Conservation (phyloP, 352 stramenopile species). For the Pythium vanterpoolii region DNA sequence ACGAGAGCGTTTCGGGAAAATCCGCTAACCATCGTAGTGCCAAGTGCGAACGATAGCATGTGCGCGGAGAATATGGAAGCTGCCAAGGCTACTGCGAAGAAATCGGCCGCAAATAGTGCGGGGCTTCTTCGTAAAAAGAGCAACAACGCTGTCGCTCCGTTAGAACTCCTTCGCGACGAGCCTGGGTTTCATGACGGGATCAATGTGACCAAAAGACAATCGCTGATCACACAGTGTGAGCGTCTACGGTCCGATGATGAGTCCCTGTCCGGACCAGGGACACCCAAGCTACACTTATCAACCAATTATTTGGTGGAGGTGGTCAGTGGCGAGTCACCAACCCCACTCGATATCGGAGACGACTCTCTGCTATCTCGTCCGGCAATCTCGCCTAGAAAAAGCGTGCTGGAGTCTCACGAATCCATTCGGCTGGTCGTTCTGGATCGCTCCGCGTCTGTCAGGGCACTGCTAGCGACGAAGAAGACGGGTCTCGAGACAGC, state of each 20-base stretch:
- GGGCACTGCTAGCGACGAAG: constrained; percentile 5
- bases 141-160: constrained; percentile 13
- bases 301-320: background rate
- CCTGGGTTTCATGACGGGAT: background rate
- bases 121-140: constrained; percentile 11
- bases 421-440: constrained; percentile 32
- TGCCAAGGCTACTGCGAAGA: background rate
- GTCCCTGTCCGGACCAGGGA: background rate
- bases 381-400: constrained; percentile 22
- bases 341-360: background rate
- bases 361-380: background rate
- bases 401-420: constrained; percentile 35
- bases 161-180: background rate
- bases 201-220: background rate
- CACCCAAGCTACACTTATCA: background rate
- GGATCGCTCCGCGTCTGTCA: constrained; percentile 14
- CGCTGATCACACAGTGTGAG: background rate
- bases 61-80: background rate
- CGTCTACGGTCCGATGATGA: background rate
- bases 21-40: background rate
- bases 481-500: background rate
- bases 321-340: background rate
- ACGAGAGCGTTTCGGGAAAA: background rate
- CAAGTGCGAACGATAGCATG: background rate
- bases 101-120: background rate